Evolutionary conservation across 2,329 filamentous ascomycete species (phyloP).

Genomic region (Claviceps sp.): DNA sequence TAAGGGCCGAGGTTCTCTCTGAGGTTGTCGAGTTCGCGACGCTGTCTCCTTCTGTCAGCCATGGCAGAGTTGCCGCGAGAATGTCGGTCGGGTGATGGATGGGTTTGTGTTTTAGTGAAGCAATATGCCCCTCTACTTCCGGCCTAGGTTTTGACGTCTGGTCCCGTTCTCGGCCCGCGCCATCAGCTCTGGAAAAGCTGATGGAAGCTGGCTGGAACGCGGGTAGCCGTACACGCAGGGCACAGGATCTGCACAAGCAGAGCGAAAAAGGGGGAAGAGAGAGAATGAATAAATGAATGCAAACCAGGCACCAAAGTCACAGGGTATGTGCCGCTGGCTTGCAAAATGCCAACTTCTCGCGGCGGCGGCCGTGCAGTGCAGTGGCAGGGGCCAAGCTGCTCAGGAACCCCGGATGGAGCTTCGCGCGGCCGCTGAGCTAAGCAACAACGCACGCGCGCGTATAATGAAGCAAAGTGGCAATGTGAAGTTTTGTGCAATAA

Average conservation of each 20-base stretch:
- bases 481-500: too few species aligned
- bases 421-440: background rate
- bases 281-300: background rate
- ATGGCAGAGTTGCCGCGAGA: constrained; percentile 9
- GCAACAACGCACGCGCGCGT: background rate
- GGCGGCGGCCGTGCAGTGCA: background rate
- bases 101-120: background rate
- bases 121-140: background rate
- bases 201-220: background rate
- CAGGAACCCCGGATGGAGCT: background rate
- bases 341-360: too few species aligned
- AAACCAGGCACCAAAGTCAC: too few species aligned
- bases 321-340: too few species aligned
- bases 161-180: background rate
- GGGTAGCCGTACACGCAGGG: background rate
- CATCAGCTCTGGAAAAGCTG: background rate
- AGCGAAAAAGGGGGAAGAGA: background rate
- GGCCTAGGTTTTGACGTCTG: background rate
- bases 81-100: background rate
- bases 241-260: background rate
- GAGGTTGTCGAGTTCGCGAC: constrained; percentile 20
- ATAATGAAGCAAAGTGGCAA: too few species aligned
- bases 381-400: background rate
- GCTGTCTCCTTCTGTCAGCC: constrained; percentile 21
- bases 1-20: constrained; percentile 21